phyloP scores from a whole-genome alignment of 2,329 filamentous ascomycete species.

The Sphaceloma murrayae region DNA sequence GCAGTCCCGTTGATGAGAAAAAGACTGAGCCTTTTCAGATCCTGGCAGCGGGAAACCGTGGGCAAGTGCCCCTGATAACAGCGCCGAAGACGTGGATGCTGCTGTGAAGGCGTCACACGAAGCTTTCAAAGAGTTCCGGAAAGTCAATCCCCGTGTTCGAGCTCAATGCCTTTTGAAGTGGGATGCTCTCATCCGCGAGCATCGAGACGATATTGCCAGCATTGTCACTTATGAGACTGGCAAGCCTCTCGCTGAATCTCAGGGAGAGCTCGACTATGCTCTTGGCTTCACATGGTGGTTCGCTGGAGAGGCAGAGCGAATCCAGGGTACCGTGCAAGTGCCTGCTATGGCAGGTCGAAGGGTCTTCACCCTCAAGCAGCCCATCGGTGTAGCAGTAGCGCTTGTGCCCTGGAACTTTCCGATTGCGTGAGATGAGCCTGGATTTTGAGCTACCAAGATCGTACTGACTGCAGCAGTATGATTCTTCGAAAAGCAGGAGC shows the following conservation, averaged over 20 bases:
- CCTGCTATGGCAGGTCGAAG: conserved; percentile 54
- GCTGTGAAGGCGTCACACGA: conserved; percentile 50
- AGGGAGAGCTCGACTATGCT: conserved; percentile 42
- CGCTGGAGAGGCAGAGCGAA: conserved; percentile 48
- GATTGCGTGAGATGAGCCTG: conserved; percentile 38
- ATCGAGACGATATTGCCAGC: conserved; percentile 52
- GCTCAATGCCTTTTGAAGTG: conserved; percentile 56
- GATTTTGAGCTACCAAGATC: background rate
- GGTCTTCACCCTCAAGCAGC: conserved; percentile 65
- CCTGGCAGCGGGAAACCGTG: conserved; percentile 42
- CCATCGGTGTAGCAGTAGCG: conserved; percentile 57
- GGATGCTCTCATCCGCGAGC: conserved; percentile 54
- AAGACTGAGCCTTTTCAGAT: too few species aligned
- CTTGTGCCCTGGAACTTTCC: conserved; percentile 68
- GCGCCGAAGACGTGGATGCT: conserved; percentile 50
- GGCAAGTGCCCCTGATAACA: conserved; percentile 40
- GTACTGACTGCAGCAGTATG: conserved; percentile 33
- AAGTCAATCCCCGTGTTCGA: conserved; percentile 50
- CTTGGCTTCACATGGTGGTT: conserved; percentile 45
- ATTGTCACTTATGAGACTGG: conserved; percentile 50
- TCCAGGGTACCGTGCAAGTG: conserved; percentile 52
- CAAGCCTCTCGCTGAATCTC: conserved; percentile 40
- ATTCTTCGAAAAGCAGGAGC: conserved; percentile 58
- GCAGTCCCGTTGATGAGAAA: too few species aligned
- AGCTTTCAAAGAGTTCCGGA: conserved; percentile 53